These are phyloP conservation scores for Serendipita indica DNA, from an alignment of 768 basidiomycete species.

Conservation along the genomic window DNA sequence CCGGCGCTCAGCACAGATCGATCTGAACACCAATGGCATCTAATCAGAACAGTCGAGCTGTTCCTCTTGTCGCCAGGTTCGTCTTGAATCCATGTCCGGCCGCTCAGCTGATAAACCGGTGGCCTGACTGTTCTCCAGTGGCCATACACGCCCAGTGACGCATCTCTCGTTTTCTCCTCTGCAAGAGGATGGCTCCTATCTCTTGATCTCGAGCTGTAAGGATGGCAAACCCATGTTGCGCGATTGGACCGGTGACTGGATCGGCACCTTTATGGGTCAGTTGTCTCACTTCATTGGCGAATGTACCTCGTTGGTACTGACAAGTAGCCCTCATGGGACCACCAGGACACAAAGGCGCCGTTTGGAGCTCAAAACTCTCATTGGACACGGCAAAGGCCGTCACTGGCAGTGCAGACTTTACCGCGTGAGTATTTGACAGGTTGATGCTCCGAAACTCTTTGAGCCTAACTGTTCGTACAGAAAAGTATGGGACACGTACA, in stretches of 20 bases:
- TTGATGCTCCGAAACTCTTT: not conserved
- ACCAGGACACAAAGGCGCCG: conserved; percentile 56
- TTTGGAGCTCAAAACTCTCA: conserved; percentile 91
- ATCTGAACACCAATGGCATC: not conserved
- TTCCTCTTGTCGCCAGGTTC: conserved; percentile 8
- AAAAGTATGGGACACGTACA: conserved; percentile 93
- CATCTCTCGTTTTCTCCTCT: conserved; percentile 85
- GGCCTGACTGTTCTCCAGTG: conserved; percentile 19
- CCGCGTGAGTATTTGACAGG: conserved; percentile 50
- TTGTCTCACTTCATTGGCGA: conserved; percentile 57
- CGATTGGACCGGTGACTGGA: conserved; percentile 98
- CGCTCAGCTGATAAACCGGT: not conserved
- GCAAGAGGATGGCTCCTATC: conserved; percentile 70
- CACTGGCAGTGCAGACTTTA: conserved; percentile 92
- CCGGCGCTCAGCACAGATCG: too few species aligned
- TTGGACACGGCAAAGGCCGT: conserved; percentile 73
- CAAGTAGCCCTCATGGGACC: not conserved
- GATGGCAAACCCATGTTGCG: conserved; percentile 96
- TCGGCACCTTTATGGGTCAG: conserved; percentile 44
- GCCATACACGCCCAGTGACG: conserved; percentile 47
- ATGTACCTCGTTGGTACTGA: conserved; percentile 25
- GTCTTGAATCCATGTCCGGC: not conserved
- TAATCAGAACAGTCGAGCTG: conserved; percentile 3
- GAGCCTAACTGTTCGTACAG: conserved; percentile 26
- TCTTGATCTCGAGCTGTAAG: conserved; percentile 94